Percentiles rank a stretch among this genome's conserved stretches.
Evolutionary conservation across 2,329 filamentous ascomycete species (phyloP).

Genomic region (Amphichorda felina): DNA sequence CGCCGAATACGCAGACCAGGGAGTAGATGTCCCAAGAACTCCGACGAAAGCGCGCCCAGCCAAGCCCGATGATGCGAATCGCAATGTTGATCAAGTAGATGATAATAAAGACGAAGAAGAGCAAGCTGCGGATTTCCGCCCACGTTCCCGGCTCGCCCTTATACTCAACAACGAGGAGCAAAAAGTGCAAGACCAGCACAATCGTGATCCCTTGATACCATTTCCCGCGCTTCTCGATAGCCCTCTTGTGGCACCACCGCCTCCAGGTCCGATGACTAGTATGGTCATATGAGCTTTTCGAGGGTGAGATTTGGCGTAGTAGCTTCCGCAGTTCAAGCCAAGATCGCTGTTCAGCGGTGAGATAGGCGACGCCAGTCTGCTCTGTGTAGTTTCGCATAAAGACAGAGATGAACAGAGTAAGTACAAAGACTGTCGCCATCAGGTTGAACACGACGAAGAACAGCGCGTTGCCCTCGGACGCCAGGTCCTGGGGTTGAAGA

Average conservation of each 20-base stretch:
- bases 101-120: slow-evolving; percentile 74
- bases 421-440: slow-evolving; percentile 86
- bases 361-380: slow-evolving; percentile 90
- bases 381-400: slow-evolving; percentile 99
- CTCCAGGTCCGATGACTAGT: slow-evolving; percentile 62
- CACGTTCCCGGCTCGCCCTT: slow-evolving; percentile 63
- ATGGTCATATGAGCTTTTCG: slow-evolving; percentile 77
- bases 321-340: slow-evolving; percentile 94
- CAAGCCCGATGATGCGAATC: slow-evolving; percentile 77
- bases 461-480: slow-evolving; percentile 72
- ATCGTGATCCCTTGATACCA: slow-evolving; percentile 81
- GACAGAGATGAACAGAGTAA: slow-evolving; percentile 95
- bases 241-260: slow-evolving; percentile 88
- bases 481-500: slow-evolving; percentile 57
- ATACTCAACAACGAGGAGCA: slow-evolving; percentile 77
- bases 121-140: slow-evolving; percentile 56
- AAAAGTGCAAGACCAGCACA: slow-evolving; percentile 69
- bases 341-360: slow-evolving; percentile 90
- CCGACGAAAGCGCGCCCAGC: slow-evolving; percentile 81
- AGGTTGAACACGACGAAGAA: slow-evolving; percentile 98
- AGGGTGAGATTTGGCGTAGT: slow-evolving; percentile 83
- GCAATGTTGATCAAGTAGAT: slow-evolving; percentile 74
- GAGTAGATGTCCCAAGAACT: slow-evolving; percentile 96
- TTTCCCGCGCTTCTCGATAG: slow-evolving; percentile 83
- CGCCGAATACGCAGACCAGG: slow-evolving; percentile 64